A percentile compares a stretch with the other conserved stretches of the same genome.
Conservation (phyloP, 140 eudicot genomes). For the Oenanthe javanica region DNA sequence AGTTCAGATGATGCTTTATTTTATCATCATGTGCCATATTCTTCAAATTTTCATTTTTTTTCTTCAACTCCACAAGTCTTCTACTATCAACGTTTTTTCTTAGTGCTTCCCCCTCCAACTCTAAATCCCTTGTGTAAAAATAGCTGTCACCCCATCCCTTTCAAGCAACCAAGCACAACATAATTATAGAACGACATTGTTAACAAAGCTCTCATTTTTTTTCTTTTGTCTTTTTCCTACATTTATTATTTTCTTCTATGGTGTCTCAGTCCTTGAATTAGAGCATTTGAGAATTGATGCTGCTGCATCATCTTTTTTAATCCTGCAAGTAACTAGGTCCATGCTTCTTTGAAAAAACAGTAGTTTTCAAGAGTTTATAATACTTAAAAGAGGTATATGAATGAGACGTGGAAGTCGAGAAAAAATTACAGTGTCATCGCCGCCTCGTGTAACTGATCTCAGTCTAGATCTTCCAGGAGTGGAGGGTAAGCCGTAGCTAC, state of each 20-base stretch:
- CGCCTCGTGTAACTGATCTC: conserved; percentile 50
- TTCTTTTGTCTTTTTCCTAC: not conserved
- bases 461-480: conserved; percentile 67
- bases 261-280: not conserved
- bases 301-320: not conserved
- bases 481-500: conserved; percentile 45
- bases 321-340: not conserved
- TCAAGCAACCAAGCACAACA: not conserved
- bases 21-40: not conserved
- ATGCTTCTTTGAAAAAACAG: not conserved
- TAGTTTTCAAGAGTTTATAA: not conserved
- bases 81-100: not conserved
- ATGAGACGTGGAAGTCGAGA: not conserved
- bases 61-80: not conserved
- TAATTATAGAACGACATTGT: not conserved
- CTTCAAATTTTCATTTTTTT: not conserved
- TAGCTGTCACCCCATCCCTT: not conserved
- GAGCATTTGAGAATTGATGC: not conserved
- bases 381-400: not conserved
- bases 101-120: not conserved
- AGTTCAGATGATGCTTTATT: not conserved
- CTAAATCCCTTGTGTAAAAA: not conserved
- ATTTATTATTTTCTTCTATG: not conserved
- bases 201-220: not conserved
- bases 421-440: conserved; percentile 51